phyloP scores from a whole-genome alignment of 2,329 filamentous ascomycete species.

The Periconia macrospinosa region DNA sequence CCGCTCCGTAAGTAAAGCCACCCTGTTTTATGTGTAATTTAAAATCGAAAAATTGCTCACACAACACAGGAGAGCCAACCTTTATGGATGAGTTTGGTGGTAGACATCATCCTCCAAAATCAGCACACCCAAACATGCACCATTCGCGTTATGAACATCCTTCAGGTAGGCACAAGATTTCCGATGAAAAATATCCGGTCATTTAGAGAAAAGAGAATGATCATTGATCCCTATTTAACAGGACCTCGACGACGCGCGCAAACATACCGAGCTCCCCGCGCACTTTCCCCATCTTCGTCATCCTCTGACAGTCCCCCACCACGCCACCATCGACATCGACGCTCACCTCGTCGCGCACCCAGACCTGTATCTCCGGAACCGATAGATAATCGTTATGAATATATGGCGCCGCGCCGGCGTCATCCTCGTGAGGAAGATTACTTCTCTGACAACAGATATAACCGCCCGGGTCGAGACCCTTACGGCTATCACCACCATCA shows the following conservation, averaged over 20 bases:
- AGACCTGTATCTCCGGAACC: not conserved
- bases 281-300: not conserved
- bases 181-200: not conserved
- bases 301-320: conserved; percentile 9
- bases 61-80: conserved; percentile 3
- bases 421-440: conserved; percentile 14
- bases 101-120: conserved; percentile 5
- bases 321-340: conserved; percentile 1
- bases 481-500: conserved; percentile 7
- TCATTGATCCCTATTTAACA: not conserved
- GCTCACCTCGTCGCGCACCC: conserved; percentile 3
- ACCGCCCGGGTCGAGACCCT: conserved; percentile 12
- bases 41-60: not conserved
- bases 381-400: conserved; percentile 7
- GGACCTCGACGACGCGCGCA: conserved; percentile 5
- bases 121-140: conserved; percentile 2
- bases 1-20: not conserved
- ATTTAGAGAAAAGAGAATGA: not conserved
- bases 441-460: conserved; percentile 16
- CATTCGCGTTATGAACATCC: conserved; percentile 5
- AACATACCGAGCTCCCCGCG: conserved; percentile 3
- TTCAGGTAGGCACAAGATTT: not conserved
- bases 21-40: not conserved
- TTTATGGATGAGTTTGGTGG: conserved; percentile 14
- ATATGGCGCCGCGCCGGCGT: conserved; percentile 7